Conservation (phyloP, 1,139 yeast genomes). For the Diutina ranongensis region DNA sequence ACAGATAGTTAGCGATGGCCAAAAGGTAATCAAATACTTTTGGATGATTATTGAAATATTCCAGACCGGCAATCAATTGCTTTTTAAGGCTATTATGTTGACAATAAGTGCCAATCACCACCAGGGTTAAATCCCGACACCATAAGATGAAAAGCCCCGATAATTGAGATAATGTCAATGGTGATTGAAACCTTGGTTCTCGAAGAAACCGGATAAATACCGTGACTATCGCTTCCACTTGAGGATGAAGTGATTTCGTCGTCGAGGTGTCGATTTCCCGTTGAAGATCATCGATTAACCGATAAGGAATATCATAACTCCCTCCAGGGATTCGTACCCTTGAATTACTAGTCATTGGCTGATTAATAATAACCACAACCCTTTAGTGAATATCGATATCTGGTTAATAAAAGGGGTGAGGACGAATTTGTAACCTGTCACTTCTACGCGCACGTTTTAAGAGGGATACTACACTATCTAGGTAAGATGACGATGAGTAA, state of each 20-base stretch:
- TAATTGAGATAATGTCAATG: constrained; percentile 26
- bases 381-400: too few species aligned
- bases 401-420: too few species aligned
- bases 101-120: constrained; percentile 23
- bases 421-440: too few species aligned
- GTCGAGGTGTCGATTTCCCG: neutral
- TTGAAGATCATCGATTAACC: neutral
- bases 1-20: constrained; percentile 33
- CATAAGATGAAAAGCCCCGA: constrained; percentile 23
- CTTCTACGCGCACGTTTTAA: too few species aligned
- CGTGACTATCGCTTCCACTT: constrained; percentile 15
- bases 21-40: constrained; percentile 27
- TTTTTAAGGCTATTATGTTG: constrained; percentile 31
- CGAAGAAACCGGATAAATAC: constrained; percentile 27
- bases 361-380: too few species aligned
- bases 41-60: constrained; percentile 21
- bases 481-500: too few species aligned
- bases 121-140: constrained; percentile 28
- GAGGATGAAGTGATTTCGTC: constrained; percentile 12
- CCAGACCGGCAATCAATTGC: constrained; percentile 22
- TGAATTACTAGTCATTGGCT: neutral
- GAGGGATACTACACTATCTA: too few species aligned
- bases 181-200: constrained; percentile 34
- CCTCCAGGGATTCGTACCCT: neutral
- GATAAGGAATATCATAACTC: neutral